Percentiles rank a stretch among this genome's conserved stretches.
Evolutionary conservation across 2,329 filamentous ascomycete genomes (phyloP).

Genomic region (Capronia coronata): DNA sequence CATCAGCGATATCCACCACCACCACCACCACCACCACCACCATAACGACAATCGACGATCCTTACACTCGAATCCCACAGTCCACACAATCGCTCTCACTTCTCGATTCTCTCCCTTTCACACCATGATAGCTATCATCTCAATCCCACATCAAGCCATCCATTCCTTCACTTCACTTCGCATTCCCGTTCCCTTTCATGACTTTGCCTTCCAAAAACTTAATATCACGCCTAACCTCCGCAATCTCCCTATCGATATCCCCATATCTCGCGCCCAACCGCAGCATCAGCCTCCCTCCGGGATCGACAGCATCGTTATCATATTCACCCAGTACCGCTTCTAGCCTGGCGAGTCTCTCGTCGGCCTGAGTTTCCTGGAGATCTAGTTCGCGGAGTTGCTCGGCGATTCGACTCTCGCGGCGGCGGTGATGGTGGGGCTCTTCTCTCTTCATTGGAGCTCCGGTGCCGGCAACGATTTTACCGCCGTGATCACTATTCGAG

Average conservation of each 20-base stretch:
- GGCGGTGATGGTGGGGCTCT: slow-evolving; percentile 21
- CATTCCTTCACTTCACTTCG: no score
- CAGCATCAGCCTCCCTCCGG: slow-evolving; percentile 23
- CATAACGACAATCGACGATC: no score
- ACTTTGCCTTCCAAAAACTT: slow-evolving; percentile 24
- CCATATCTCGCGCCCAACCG: slow-evolving; percentile 38
- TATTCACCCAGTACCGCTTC: slow-evolving; percentile 32
- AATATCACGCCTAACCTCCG: slow-evolving; percentile 35
- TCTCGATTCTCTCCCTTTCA: no score
- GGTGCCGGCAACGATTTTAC: no score
- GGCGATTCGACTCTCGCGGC: slow-evolving; percentile 9
- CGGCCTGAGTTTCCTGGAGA: slow-evolving; percentile 31
- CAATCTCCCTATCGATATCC: slow-evolving; percentile 35
- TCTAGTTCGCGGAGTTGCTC: slow-evolving; percentile 9
- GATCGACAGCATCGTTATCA: slow-evolving; percentile 20
- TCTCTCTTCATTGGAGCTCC: slow-evolving; percentile 24
- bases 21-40: no score
- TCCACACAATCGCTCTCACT: no score
- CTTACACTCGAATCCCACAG: no score
- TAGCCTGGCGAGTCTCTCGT: slow-evolving; percentile 27
- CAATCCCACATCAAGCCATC: no score
- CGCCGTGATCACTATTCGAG: no score
- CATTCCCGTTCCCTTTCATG: not conserved
- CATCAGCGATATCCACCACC: no score
- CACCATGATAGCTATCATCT: no score